A percentile compares a stretch with the other conserved stretches of the same genome.
Conservation (phyloP, 257 asterid genomes). For the Solanum etuberosum region DNA sequence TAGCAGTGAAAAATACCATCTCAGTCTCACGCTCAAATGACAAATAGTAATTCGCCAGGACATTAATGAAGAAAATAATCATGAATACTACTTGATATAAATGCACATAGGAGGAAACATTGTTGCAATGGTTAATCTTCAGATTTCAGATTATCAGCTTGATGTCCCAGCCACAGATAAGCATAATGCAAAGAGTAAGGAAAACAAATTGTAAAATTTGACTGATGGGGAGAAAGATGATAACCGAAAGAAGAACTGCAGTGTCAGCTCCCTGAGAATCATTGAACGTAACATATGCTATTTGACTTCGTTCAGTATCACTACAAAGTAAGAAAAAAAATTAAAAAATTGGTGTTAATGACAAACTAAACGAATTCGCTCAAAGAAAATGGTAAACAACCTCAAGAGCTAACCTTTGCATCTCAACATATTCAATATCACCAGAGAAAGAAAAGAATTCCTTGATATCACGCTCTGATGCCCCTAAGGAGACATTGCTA, state of each 20-base stretch:
- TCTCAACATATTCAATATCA: constrained; percentile 87
- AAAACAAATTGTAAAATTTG: background rate
- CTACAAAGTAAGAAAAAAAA: constrained; percentile 25
- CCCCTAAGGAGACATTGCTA: constrained; percentile 80
- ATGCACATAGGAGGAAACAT: background rate
- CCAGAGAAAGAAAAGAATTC: constrained; percentile 97
- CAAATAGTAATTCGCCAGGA: background rate
- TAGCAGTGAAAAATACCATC: background rate
- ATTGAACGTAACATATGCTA: constrained; percentile 88
- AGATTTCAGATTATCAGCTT: background rate
- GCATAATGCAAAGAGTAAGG: background rate
- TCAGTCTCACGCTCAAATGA: background rate
- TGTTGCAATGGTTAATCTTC: background rate
- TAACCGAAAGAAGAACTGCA: constrained; percentile 94
- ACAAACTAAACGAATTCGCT: background rate
- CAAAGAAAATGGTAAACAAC: background rate
- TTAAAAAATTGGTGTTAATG: background rate
- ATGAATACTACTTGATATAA: background rate
- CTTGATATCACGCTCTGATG: constrained; percentile 64
- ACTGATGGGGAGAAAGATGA: background rate
- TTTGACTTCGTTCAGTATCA: constrained; percentile 77
- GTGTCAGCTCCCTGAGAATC: constrained; percentile 96
- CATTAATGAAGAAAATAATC: background rate
- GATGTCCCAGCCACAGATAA: background rate
- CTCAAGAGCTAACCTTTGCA: constrained; percentile 44